Conservation (phyloP, 2,329 filamentous ascomycete genomes). For the Colletotrichum sansevieriae region DNA sequence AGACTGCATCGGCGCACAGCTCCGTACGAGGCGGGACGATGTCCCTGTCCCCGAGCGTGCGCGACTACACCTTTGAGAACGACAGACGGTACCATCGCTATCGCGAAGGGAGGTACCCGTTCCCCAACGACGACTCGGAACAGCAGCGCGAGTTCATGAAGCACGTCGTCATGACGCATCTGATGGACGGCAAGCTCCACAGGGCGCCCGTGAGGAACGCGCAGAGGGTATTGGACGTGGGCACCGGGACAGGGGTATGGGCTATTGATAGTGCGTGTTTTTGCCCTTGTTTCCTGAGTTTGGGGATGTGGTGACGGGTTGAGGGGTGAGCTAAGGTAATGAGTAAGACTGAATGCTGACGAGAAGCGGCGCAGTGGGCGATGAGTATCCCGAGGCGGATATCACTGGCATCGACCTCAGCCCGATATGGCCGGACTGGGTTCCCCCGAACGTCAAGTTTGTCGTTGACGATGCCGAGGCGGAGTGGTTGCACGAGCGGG, state of each 20-base stretch:
- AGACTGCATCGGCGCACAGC: conserved; percentile 42
- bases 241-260: conserved; percentile 67
- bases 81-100: conserved; percentile 58
- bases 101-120: conserved; percentile 57
- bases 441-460: conserved; percentile 81
- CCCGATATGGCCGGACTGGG: conserved; percentile 73
- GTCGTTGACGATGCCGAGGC: conserved; percentile 72
- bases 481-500: conserved; percentile 59
- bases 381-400: conserved; percentile 68
- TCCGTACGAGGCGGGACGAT: conserved; percentile 42
- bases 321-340: background rate
- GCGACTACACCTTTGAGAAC: conserved; percentile 57
- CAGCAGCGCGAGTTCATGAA: conserved; percentile 57
- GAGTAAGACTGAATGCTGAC: background rate
- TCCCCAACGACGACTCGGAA: conserved; percentile 60
- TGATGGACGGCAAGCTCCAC: conserved; percentile 55
- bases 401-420: conserved; percentile 76
- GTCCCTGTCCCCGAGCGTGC: conserved; percentile 52
- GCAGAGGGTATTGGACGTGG: conserved; percentile 57
- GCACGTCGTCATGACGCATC: conserved; percentile 51
- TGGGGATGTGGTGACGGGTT: fast-evolving
- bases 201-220: conserved; percentile 58
- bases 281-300: background rate
- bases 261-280: conserved; percentile 66
- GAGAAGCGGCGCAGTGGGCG: conserved; percentile 67